Conservation (phyloP, 208 protist species). For the Trypanosoma cruzi region DNA sequence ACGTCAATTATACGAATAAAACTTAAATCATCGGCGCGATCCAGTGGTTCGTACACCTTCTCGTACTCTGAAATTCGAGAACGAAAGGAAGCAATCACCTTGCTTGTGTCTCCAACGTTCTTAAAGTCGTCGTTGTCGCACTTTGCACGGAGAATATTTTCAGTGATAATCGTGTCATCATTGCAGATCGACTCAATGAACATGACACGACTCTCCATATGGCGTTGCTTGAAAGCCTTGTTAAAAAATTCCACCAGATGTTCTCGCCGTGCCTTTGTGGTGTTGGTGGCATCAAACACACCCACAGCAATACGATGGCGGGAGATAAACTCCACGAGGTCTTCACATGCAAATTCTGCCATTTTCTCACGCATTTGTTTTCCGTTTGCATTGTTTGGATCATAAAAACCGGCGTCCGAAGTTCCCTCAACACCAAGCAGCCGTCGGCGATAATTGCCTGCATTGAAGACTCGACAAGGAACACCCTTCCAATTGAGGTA, state of each 20-base stretch:
- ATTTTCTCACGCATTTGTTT: conserved; percentile 84
- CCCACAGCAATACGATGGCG: conserved; percentile 70
- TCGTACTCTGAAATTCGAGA: conserved; percentile 88
- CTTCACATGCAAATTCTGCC: conserved; percentile 84
- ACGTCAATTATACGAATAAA: conserved; percentile 93
- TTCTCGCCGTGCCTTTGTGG: conserved; percentile 66
- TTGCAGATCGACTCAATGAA: conserved; percentile 94
- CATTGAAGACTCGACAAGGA: conserved; percentile 89
- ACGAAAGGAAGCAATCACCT: conserved; percentile 81
- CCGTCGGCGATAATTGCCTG: conserved; percentile 83
- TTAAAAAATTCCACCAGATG: conserved; percentile 73
- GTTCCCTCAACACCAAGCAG: conserved; percentile 80
- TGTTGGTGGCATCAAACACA: conserved; percentile 94
- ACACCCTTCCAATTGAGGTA: conserved; percentile 94
- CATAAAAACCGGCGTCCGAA: conserved; percentile 67
- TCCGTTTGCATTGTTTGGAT: conserved; percentile 73
- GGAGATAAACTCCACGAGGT: conserved; percentile 80
- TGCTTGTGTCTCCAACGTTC: conserved; percentile 69
- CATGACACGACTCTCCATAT: conserved; percentile 73
- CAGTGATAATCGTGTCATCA: conserved; percentile 85
- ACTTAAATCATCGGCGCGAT: conserved; percentile 53
- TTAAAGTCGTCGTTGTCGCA: conserved; percentile 93
- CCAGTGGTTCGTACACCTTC: conserved; percentile 88
- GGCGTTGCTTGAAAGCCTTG: conserved; percentile 32
- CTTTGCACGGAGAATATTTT: conserved; percentile 91